A percentile compares a stretch with the other conserved stretches of the same genome.
Evolutionary conservation across 345 rosid species (phyloP).

Genomic region (Gossypium arboreum): DNA sequence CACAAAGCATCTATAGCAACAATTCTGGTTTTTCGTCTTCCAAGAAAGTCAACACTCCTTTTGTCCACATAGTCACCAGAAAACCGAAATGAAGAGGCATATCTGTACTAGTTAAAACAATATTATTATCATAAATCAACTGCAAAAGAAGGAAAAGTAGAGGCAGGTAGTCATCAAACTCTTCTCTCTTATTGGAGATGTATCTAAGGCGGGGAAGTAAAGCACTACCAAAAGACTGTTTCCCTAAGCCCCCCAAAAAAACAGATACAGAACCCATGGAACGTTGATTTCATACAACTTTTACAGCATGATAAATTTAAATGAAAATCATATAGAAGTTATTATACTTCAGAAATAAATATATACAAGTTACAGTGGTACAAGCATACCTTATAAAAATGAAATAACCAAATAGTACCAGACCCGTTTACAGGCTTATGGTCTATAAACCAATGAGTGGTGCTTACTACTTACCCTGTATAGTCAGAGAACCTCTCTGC

Average conservation of each 20-base stretch:
- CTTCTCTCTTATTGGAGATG: background rate
- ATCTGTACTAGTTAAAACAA: constrained; percentile 41
- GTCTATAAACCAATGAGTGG: constrained; percentile 4
- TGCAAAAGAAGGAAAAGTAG: constrained; percentile 15
- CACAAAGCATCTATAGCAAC: constrained; percentile 84
- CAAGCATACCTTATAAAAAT: background rate
- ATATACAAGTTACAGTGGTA: background rate
- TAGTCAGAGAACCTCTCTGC: constrained; percentile 80
- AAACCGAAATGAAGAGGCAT: constrained; percentile 90
- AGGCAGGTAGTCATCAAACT: background rate
- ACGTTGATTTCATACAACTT: background rate
- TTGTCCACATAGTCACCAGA: constrained; percentile 70
- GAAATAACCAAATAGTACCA: background rate
- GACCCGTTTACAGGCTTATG: background rate
- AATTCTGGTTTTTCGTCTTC: constrained; percentile 63
- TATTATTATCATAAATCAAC: constrained; percentile 20
- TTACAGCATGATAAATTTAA: background rate
- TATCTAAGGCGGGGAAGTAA: background rate
- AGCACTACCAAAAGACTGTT: background rate
- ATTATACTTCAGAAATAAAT: background rate
- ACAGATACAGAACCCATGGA: background rate
- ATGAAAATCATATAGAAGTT: background rate
- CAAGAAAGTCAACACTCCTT: constrained; percentile 47
- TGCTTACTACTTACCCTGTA: constrained; percentile 83
- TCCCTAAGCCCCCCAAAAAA: background rate